These are phyloP conservation scores for Pichia ethanolica DNA, from an alignment of 805 yeast species.

Conservation along the genomic window DNA sequence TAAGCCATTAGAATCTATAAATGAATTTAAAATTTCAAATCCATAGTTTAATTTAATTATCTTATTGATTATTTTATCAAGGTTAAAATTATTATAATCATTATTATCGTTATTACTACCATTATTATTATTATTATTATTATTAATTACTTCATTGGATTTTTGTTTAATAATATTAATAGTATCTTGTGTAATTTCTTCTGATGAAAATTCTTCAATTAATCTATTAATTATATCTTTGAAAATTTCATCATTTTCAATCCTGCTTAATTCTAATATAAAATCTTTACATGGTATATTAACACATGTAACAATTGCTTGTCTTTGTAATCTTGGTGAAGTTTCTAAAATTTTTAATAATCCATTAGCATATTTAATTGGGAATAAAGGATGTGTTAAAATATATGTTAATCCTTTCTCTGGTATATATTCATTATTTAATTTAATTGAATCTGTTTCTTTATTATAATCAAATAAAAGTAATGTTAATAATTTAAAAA, in stretches of 20 bases:
- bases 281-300: constrained; percentile 59
- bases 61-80: constrained; percentile 39
- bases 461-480: constrained; percentile 31
- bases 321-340: constrained; percentile 62
- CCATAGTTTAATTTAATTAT: constrained; percentile 43
- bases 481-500: constrained; percentile 38
- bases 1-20: constrained; percentile 68
- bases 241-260: constrained; percentile 56
- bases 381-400: constrained; percentile 83
- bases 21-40: constrained; percentile 52
- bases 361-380: constrained; percentile 47
- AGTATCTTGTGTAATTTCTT: constrained; percentile 46
- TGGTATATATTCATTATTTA: constrained; percentile 35
- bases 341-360: constrained; percentile 44
- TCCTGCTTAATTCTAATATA: constrained; percentile 47
- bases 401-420: constrained; percentile 61
- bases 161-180: constrained; percentile 29
- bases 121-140: constrained; percentile 2
- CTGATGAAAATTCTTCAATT: constrained; percentile 54
- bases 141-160: constrained; percentile 14
- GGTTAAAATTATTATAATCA: constrained; percentile 22
- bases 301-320: constrained; percentile 74
- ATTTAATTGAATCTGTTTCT: constrained; percentile 11
- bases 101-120: constrained; percentile 15
- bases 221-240: constrained; percentile 62